Conservation (phyloP, 495 filamentous ascomycete genomes). For the Penicillium chermesinum region DNA sequence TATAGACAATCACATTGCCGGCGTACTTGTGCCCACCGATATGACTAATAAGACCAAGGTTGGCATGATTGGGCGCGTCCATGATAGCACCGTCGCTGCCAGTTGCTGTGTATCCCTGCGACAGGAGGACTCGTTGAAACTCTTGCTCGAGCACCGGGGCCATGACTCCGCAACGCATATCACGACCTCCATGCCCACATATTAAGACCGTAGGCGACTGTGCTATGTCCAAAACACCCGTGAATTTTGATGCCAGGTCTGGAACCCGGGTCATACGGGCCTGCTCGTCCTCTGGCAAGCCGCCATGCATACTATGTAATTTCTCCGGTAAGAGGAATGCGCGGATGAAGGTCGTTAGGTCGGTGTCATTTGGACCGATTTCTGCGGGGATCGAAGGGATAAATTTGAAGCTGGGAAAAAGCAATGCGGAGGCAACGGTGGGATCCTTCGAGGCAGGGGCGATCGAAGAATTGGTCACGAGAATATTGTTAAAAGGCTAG, state of each 20-base stretch:
- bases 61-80: constrained; percentile 37
- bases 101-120: constrained; percentile 25
- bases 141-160: constrained; percentile 66
- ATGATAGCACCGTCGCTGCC: constrained; percentile 11
- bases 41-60: constrained; percentile 77
- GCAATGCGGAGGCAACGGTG: constrained; percentile 56
- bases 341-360: constrained; percentile 34
- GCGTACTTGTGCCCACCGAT: constrained; percentile 91
- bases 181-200: constrained; percentile 77
- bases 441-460: constrained; percentile 37
- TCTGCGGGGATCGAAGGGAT: constrained; percentile 58
- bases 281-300: constrained; percentile 35
- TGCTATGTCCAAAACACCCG: constrained; percentile 48
- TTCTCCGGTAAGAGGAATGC: constrained; percentile 49
- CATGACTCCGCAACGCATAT: constrained; percentile 73
- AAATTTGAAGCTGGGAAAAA: constrained; percentile 76
- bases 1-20: constrained; percentile 87
- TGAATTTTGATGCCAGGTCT: constrained; percentile 31
- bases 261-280: constrained; percentile 26
- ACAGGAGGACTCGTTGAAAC: constrained; percentile 52
- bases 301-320: constrained; percentile 54
- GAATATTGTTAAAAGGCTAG: constrained; percentile 75
- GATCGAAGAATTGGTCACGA: constrained; percentile 68
- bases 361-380: constrained; percentile 6
- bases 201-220: constrained; percentile 69